Base-by-base conservation (phyloP, 495 filamentous ascomycete genomes). In the Aspergillus sclerotiicarbonarius region DNA sequence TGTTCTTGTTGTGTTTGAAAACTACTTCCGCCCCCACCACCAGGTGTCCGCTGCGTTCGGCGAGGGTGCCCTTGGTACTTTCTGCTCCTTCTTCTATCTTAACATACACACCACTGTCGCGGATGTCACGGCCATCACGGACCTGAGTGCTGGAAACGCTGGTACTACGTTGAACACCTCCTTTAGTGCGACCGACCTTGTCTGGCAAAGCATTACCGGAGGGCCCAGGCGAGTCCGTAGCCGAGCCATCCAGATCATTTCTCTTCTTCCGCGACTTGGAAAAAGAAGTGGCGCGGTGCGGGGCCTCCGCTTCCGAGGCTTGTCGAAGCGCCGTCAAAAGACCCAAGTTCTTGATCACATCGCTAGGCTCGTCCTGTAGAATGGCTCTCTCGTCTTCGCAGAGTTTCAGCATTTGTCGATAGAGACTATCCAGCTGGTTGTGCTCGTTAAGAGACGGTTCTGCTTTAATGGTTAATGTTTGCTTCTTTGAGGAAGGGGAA, bases 11-110 rank as follows among this genome's bases (percentile, higher is more conserved):
- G 60, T 86, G 90, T 61, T 87, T 89, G 78, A 92, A 96, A 20
- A 92, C 90, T 13, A 96, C 92, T 66, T 95, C 88, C 53, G 90
- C 87, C 41, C 87, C 86, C 41, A 91, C 80, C 45, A 77, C 73
- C 35, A 93, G 85, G 16, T 78, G 70, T 16, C 77, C 80, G 53
- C 66, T 79, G 53, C 76, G 77, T 61, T 83, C 80, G 5, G 77
- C 78, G 25, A 73, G 57, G 13, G 75, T 77, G 7, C 76, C 76
- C 57, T 82, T 82, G 37, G 71, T 67, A 2, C 75, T 71, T 52
- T 82, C 82, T 0, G 75, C 66, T 8, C 80, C 81, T 62, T 85
- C 82, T 67, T 84, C 83, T 33, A 80, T 53, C 63, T 85, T 85
- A 41, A 84, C 75, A 12, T 72, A 62, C 15, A 76, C 65, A 31